Base-by-base conservation (phyloP, 139 green algal species). In the Chlorella sp. region DNA sequence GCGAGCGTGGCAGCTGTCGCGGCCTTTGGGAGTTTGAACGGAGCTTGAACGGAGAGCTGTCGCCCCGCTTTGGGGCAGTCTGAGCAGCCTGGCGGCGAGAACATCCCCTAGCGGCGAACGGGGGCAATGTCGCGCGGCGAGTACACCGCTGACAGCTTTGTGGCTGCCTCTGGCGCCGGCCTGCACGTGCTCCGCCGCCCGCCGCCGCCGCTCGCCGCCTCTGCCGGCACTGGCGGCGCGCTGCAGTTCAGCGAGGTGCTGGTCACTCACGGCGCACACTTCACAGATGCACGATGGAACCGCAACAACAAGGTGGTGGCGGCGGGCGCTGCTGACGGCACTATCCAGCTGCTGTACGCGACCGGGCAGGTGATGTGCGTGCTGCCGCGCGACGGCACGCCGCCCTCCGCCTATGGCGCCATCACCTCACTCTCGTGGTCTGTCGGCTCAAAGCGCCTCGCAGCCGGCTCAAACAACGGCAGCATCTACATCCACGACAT, bases 231-330 rank as follows among this genome's bases (percentile, higher is more conserved):
- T 14, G 36, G 64, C 61, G 66, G 64, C 11, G 83, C n/a, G 53
- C 53, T 3, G 12, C 12, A n/a, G 15, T 87, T 87, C 28, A 26
- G 39, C 66, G 37, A 68, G 24, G 39, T 71, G 37, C 18, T 57
- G 30, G 85, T 89, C 24, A 2, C 34, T 0, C 85, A 89, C 71
- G 48, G 32, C 2, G 71, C 85, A 24, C 7, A 22, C 7, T 7
- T 83, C 48, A n/a, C 22, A 0, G 71, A 48, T 30, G 81, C 76
- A 0, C 21, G 76, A 14, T 93, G 88, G 88, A 93, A 93, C 78
- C 83, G 91, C n/a, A 93, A 93, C 86, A 92, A 93, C 77, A 92
- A 92, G 86, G 91, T 93, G 34, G 85, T 93, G 30, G 91, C 91
- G 7, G 30, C 71, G 34, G 91, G 66, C 18, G 37, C 83, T 30